Evolutionary conservation across 2,329 filamentous ascomycete genomes (phyloP).

Genomic region (Aspergillus japonicus): DNA sequence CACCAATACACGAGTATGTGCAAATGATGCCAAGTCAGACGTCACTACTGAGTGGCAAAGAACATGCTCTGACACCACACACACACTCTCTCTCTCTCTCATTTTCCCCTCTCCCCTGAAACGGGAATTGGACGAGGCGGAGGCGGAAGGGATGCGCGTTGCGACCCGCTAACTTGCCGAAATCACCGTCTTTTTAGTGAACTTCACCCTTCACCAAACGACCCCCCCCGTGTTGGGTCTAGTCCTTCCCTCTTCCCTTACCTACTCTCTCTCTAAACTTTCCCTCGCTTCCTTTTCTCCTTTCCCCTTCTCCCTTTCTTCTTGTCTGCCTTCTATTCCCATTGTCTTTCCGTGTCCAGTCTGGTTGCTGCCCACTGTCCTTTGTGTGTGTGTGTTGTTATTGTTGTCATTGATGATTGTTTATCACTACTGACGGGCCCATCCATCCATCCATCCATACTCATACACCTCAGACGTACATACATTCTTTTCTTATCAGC

Average conservation of each 20-base stretch:
- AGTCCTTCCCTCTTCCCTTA: slow-evolving; percentile 5
- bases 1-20: no score
- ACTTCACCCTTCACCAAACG: slow-evolving; percentile 1
- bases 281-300: neutral
- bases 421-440: neutral
- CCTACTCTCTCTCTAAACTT: neutral
- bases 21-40: no score
- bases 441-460: neutral
- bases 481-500: slow-evolving; percentile 3
- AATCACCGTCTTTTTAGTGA: slow-evolving; percentile 5
- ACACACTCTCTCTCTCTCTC: no score
- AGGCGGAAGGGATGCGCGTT: slow-evolving; percentile 19
- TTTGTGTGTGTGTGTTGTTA: neutral
- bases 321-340: slow-evolving; percentile 9
- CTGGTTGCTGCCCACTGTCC: neutral
- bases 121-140: neutral
- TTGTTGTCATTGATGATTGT: neutral
- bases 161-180: slow-evolving; percentile 1
- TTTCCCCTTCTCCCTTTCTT: slow-evolving; percentile 1
- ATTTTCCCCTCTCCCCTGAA: no score
- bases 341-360: neutral
- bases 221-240: neutral
- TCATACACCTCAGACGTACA: no score
- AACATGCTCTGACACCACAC: no score
- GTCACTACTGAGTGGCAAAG: no score